phyloP scores from a whole-genome alignment of 2,329 filamentous ascomycete genomes.

The Beauveria asiatica region DNA sequence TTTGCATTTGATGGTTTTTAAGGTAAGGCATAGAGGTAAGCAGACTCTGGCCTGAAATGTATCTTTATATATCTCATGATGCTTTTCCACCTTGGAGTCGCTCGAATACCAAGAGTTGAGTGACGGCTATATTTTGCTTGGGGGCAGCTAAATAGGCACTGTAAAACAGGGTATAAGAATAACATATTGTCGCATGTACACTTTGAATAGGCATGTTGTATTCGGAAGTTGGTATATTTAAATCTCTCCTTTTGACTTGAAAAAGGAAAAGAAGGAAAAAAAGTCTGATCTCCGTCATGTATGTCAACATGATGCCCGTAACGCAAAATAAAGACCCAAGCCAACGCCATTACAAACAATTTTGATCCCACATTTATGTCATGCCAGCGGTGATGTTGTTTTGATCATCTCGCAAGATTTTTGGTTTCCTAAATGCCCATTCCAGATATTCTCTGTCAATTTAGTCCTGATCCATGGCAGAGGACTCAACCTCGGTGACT shows the following conservation, averaged over 20 bases:
- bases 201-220: background rate
- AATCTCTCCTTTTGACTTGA: background rate
- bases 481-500: constrained; percentile 45
- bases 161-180: background rate
- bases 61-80: background rate
- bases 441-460: background rate
- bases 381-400: constrained; percentile 4
- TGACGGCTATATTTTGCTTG: background rate
- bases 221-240: background rate
- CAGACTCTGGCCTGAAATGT: constrained; percentile 5
- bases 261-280: background rate
- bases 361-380: constrained; percentile 6
- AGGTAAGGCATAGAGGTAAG: constrained; percentile 12
- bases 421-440: constrained; percentile 1
- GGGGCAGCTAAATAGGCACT: background rate
- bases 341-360: constrained; percentile 10
- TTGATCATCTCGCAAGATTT: background rate
- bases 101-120: background rate
- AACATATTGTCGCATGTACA: background rate
- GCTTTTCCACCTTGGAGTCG: background rate
- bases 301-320: background rate
- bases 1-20: background rate
- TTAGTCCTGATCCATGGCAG: constrained; percentile 26
- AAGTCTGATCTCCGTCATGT: background rate
- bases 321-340: constrained; percentile 5